Evolutionary conservation across 2,329 filamentous ascomycete species (phyloP), one percentile per base, ranked within the genome.

Genomic region (Pestalotiopsis fici): DNA sequence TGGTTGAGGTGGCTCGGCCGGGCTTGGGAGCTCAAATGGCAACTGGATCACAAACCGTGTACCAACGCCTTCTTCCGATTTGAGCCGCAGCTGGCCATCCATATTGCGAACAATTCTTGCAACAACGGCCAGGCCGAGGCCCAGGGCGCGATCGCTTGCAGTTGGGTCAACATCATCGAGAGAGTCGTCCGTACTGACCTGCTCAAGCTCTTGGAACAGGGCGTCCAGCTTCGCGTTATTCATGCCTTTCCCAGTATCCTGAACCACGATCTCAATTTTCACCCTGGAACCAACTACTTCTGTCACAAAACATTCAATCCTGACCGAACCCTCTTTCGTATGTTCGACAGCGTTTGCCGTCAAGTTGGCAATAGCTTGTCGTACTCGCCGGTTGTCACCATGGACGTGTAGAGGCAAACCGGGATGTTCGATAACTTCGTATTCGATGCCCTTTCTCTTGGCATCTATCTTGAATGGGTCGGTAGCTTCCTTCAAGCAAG

Each of bases 61-160:
- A 0, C 95, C 94, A 72, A 91, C 92, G 2, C 92, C 92, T 75
- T 92, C 87, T 73, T 96, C 93, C 0, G 94, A 97, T 74, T 94
- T 95, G 1, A 97, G 81, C 1, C 93, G 89, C 35, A 97, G 79
- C 74, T 97, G 94, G 0, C 94, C 95, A 67, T 95, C 91, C 93
- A 97, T 96, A 74, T 94, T 97, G n/a, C 90, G 88, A 37, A 97
- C 86, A 43, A 94, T 93, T 47, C 94, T 88, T 18, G 93, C 92
- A n/a, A 97, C 94, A 13, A 97, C 85, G 0, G 94, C 94, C n/a
- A 97, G 84, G 0, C 94, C 95, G 11, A 97, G 85, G 0, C 95
- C 95, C 1, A 97, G 79, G 0, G 89, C 90, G 61, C 81, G 79
- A 21, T 77, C 69, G 23, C 81, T 71, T 54, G 68, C 69, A 15